Base-by-base conservation (phyloP, 1,284 basidiomycete genomes). In the Rhodofomes roseus region DNA sequence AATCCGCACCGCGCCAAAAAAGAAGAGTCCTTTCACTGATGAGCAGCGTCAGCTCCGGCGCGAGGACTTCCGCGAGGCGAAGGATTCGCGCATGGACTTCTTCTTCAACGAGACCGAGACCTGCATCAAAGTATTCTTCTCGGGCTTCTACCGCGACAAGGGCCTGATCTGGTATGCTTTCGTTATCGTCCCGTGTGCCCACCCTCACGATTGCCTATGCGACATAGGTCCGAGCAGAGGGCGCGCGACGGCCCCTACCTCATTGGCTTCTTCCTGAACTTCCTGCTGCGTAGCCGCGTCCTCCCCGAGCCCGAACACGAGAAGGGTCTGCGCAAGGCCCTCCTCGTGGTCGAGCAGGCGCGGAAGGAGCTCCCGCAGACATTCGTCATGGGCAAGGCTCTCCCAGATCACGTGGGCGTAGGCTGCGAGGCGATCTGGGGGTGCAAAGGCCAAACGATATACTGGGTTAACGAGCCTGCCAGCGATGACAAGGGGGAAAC, bases 71-170 rank as follows among this genome's bases (percentile, higher is more conserved):
- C 63, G 65, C 25, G 78, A 80, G 53, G 78, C 81, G 43, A 77
- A 80, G 31, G 79, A 78, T 37, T 57, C 60, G 51, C 68, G 65
- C 37, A 72, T 84, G 62, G 67, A 78, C 1, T 66, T 69, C 2
- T 91, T 91, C 71, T 71, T 90, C 50, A 70, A 77, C 60, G 77
- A 89, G 57, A 85, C 87, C 0, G 85, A 83, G 63, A 65, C 66
- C 1, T 69, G 73, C 20, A 70, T 84, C 31, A 79, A 78, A 57
- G 74, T 87, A 8, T 90, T 89, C 70, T 76, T 92, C 55, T 87
- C 86, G 0, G 85, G 83, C 4, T 82, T 83, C 63, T 84, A 84
- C 74, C 77, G 81, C 25, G 79, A 84, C 55, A 79, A 84, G 56
- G 88, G 88, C 9, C 74, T 90, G 52, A 76, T 84, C 53, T 89